Evolutionary conservation across 495 filamentous ascomycete species (phyloP).

Genomic region (Delitschia confertaspora): DNA sequence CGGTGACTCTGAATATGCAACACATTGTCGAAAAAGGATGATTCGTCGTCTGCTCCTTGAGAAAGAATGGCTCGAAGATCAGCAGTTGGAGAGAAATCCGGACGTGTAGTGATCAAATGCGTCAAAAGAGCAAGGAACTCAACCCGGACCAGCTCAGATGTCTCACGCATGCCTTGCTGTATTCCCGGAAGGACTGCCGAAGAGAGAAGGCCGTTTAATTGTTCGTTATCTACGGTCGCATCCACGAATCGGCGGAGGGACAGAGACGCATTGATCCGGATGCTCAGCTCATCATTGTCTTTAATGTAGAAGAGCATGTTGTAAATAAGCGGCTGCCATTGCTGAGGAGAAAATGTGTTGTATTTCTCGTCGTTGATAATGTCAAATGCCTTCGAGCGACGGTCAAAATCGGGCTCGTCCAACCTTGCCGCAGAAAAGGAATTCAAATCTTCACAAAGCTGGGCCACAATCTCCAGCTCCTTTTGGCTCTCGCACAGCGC

Average conservation of each 20-base stretch:
- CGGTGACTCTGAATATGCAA: constrained; percentile 85
- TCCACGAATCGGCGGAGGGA: constrained; percentile 75
- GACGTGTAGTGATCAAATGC: constrained; percentile 62
- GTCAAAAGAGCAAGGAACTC: constrained; percentile 74
- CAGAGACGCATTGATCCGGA: constrained; percentile 76
- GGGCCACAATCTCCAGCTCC: constrained; percentile 53
- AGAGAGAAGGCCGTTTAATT: constrained; percentile 47
- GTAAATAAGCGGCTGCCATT: constrained; percentile 84
- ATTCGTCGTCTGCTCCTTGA: constrained; percentile 70
- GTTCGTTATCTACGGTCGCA: constrained; percentile 35
- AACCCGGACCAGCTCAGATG: constrained; percentile 71
- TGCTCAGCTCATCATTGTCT: constrained; percentile 78
- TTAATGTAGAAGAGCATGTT: constrained; percentile 86
- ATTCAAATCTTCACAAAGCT: constrained; percentile 71
- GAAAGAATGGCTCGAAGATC: constrained; percentile 70
- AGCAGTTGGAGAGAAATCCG: constrained; percentile 55
- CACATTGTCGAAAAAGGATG: constrained; percentile 87
- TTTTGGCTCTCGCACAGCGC: constrained; percentile 57
- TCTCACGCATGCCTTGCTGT: constrained; percentile 60
- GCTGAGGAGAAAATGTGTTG: constrained; percentile 51
- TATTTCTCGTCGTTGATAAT: constrained; percentile 52
- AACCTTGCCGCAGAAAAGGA: constrained; percentile 58
- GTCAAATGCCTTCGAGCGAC: constrained; percentile 67
- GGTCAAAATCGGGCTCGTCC: constrained; percentile 79
- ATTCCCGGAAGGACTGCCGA: constrained; percentile 64